Base-by-base conservation (phyloP, 2,329 filamentous ascomycete genomes). In the Arachnopeziza araneosa region DNA sequence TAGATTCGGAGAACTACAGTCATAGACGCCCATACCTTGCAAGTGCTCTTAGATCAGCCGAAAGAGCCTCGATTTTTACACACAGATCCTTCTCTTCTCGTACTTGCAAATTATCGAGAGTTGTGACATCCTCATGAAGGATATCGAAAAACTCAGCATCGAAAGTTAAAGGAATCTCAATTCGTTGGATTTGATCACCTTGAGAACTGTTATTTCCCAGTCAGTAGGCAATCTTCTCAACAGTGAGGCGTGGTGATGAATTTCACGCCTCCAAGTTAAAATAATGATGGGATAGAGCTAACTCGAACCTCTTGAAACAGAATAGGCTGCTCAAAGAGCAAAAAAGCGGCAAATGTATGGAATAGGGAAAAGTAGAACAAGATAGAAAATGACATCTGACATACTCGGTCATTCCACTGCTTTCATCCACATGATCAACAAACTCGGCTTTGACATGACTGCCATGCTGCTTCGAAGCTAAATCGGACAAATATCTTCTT, bases 91-190 rank as follows among this genome's bases (percentile, higher is more conserved):
- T 76, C 67, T 88, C 82, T 71, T 96, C 89, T 19, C 66, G 59
- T 17, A 30, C 63, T 54, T 93, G 89, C 2, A 96, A 77, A 0
- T 77, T 77, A 64, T 90, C 89, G 2, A 96, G 77, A 52, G 50
- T 57, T 23, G 80, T 81, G 19, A 96, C 81, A 70, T 93, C 89
- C 51, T 79, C 82, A 68, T 89, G 85, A 8, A 96, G 80, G 50
- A 89, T 83, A 26, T 84, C 81, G 73, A 96, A 96, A 73, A 96
- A 96, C 70, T 92, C 84, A 22, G 82, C 80, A 69, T 95, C 91
- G 24, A 90, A 90, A 1, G 84, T 84, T 1, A 96, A 77, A 21
- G 90, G 88, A 7, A 96, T 83, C 71, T 93, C 87, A n/a, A 96
- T 78, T 60, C 74, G 75, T 24, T 76, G 74, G 65, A 78, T 65